These are phyloP conservation scores for Metarhizium robertsii DNA, from an alignment of 2,329 filamentous ascomycete species.

Conservation along the genomic window DNA sequence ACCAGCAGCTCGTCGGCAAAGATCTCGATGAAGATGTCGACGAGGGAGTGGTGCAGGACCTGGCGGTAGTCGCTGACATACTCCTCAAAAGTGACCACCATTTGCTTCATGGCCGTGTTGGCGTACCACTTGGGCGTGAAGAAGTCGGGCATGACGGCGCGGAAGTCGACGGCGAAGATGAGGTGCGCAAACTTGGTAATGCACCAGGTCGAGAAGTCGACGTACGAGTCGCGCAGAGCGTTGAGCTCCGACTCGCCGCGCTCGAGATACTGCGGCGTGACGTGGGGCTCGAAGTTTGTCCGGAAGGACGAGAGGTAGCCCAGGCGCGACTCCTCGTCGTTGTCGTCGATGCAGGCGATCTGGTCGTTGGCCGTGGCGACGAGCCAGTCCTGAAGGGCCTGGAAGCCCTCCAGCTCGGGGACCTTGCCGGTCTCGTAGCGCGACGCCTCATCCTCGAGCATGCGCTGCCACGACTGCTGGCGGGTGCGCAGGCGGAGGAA, in stretches of 20 bases:
- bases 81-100: slow-evolving; percentile 90
- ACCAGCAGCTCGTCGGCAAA: slow-evolving; percentile 85
- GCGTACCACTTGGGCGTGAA: slow-evolving; percentile 89
- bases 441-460: slow-evolving; percentile 76
- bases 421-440: slow-evolving; percentile 55
- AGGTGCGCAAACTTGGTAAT: slow-evolving; percentile 78
- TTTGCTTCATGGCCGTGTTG: slow-evolving; percentile 80
- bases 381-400: slow-evolving; percentile 88
- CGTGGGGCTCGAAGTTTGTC: slow-evolving; percentile 70
- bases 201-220: slow-evolving; percentile 90
- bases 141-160: slow-evolving; percentile 71
- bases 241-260: slow-evolving; percentile 65
- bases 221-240: slow-evolving; percentile 77
- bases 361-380: slow-evolving; percentile 97
- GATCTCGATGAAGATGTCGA: slow-evolving; percentile 89
- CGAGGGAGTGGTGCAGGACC: slow-evolving; percentile 76
- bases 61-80: slow-evolving; percentile 82
- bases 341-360: slow-evolving; percentile 95
- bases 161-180: slow-evolving; percentile 87
- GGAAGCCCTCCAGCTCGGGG: slow-evolving; percentile 55
- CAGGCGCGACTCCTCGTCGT: slow-evolving; percentile 62
- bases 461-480: slow-evolving; percentile 76
- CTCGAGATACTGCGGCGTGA: slow-evolving; percentile 72
- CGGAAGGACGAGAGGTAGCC: slow-evolving; percentile 84
- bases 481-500: slow-evolving; percentile 75